phyloP scores from a whole-genome alignment of 2,329 filamentous ascomycete species.

The Xylaria sp. region DNA sequence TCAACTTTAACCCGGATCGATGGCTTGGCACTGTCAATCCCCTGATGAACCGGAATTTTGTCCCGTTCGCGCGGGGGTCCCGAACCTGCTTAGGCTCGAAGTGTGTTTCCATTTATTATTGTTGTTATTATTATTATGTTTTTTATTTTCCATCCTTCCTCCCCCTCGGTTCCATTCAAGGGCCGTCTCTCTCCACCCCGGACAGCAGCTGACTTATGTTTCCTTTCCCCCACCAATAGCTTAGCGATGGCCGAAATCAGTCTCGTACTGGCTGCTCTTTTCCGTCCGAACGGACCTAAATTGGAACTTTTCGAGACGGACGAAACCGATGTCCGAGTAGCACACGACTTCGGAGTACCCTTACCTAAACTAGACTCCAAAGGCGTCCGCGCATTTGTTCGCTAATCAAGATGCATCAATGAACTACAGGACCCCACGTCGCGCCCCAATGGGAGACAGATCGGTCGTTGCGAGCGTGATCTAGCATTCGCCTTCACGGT shows the following conservation, averaged over 20 bases:
- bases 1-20: constrained; percentile 41
- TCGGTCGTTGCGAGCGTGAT: constrained; percentile 6
- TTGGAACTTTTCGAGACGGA: constrained; percentile 35
- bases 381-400: constrained; percentile 32
- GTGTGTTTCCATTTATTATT: constrained; percentile 8
- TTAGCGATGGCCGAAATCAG: constrained; percentile 37
- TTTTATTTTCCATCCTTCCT: background rate
- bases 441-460: constrained; percentile 7
- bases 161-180: background rate
- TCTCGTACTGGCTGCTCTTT: constrained; percentile 35
- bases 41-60: constrained; percentile 35
- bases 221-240: constrained; percentile 7
- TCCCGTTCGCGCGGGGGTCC: constrained; percentile 38
- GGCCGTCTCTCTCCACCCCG: background rate
- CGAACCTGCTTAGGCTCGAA: constrained; percentile 39
- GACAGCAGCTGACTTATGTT: background rate
- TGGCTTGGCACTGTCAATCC: constrained; percentile 37
- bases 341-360: constrained; percentile 34
- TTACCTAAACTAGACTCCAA: constrained; percentile 34
- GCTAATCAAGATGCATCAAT: constrained; percentile 14
- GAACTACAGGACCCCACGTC: background rate
- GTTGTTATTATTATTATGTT: background rate
- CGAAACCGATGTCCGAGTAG: constrained; percentile 35
- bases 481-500: constrained; percentile 3
- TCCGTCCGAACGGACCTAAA: constrained; percentile 34